These are phyloP conservation scores for Pythium biforme DNA, from an alignment of 352 stramenopile genomes.

Conservation along the genomic window DNA sequence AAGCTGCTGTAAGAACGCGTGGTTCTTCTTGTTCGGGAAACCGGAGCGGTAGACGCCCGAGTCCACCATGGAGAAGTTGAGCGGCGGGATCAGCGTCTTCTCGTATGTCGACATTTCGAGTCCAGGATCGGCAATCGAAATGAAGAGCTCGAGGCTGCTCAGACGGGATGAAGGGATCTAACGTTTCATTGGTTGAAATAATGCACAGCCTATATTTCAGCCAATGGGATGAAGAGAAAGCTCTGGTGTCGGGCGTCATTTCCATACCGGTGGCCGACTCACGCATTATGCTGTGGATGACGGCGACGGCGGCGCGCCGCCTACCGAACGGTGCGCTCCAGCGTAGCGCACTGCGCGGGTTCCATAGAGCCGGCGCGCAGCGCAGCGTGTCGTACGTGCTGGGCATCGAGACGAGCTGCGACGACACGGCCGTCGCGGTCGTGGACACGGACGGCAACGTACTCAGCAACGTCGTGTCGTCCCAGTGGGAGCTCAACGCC, in stretches of 20 bases:
- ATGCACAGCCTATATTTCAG: neutral
- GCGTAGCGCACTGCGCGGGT: neutral
- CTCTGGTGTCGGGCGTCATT: conserved; percentile 4
- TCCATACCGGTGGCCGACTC: neutral
- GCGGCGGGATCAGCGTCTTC: conserved; percentile 85
- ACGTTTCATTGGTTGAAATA: conserved; percentile 1
- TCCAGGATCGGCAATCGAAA: neutral
- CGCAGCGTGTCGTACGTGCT: conserved; percentile 74
- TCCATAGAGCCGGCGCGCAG: neutral
- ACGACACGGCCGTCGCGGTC: conserved; percentile 93
- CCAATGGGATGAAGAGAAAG: conserved; percentile 1
- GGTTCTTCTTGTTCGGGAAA: conserved; percentile 88
- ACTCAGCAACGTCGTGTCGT: conserved; percentile 92
- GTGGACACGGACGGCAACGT: conserved; percentile 90
- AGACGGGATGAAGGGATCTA: neutral
- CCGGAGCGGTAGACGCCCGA: conserved; percentile 86
- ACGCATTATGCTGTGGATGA: neutral
- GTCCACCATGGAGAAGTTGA: conserved; percentile 90
- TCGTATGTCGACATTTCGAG: conserved; percentile 76
- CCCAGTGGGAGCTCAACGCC: conserved; percentile 89
- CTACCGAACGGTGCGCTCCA: too few relatives aligned
- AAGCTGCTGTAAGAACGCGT: conserved; percentile 84
- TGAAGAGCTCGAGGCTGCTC: neutral
- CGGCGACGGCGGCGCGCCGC: neutral
- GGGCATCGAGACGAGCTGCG: conserved; percentile 95